Conservation (phyloP, 306 rosid genomes). For the Quercus glauca region DNA sequence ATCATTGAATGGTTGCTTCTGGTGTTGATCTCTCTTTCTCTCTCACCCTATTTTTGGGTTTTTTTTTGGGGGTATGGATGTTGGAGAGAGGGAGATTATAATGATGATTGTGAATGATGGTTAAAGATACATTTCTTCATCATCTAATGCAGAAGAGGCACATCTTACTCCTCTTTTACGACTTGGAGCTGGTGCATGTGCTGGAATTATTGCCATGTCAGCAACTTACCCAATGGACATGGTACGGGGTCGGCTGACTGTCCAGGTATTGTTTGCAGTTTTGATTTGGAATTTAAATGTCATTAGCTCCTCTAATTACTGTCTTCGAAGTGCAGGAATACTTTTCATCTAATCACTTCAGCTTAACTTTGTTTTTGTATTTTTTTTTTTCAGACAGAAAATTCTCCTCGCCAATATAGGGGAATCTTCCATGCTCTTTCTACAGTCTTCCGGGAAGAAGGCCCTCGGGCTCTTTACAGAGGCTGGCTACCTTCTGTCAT, state of each 20-base stretch:
- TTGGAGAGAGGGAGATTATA: background rate
- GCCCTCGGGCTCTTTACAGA: conserved; percentile 58
- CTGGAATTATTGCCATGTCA: conserved; percentile 76
- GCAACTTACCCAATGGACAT: conserved; percentile 75
- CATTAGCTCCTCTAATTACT: background rate
- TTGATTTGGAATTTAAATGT: conserved; percentile 6
- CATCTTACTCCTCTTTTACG: conserved; percentile 65
- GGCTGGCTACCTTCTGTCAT: conserved; percentile 78
- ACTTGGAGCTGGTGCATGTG: conserved; percentile 81
- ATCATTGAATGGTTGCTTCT: background rate
- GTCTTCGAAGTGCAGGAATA: background rate
- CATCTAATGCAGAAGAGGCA: conserved; percentile 48
- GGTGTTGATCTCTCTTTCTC: background rate
- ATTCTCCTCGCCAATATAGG: conserved; percentile 56
- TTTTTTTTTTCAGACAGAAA: conserved; percentile 39
- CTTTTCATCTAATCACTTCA: background rate
- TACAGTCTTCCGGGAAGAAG: conserved; percentile 66
- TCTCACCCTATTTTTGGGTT: background rate
- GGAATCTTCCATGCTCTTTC: conserved; percentile 67
- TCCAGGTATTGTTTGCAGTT: conserved; percentile 41
- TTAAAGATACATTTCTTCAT: background rate
- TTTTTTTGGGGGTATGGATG: background rate
- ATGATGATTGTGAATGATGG: background rate
- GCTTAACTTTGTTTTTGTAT: conserved; percentile 10
- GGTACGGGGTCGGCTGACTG: conserved; percentile 68